Conservation (phyloP, 495 filamentous ascomycete genomes). For the Mytilinidion resinicola region DNA sequence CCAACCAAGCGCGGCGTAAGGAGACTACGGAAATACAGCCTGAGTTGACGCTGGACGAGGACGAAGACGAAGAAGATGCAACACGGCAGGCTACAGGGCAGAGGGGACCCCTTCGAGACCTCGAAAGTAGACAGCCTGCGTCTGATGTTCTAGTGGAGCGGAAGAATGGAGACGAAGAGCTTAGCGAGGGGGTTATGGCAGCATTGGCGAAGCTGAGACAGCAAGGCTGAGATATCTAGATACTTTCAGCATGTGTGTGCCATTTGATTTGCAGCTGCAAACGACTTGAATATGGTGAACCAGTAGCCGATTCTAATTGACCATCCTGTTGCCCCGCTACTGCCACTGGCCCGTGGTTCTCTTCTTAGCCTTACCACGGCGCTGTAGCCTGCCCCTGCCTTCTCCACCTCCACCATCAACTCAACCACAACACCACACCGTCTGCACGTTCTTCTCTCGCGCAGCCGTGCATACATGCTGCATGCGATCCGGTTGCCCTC, state of each 20-base stretch:
- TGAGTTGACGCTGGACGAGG: slow-evolving; percentile 29
- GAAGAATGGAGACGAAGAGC: slow-evolving; percentile 33
- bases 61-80: slow-evolving; percentile 41
- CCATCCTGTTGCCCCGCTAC: no score
- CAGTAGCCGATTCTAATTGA: no score
- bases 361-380: no score
- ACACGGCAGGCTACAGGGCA: slow-evolving; percentile 30
- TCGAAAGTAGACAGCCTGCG: no score
- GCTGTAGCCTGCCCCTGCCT: no score
- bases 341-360: no score
- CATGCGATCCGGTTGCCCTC: background rate
- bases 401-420: no score
- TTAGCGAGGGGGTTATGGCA: slow-evolving; percentile 51
- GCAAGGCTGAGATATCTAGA: background rate
- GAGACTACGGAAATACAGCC: slow-evolving; percentile 29
- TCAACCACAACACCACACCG: no score
- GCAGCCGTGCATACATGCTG: background rate
- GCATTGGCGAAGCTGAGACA: slow-evolving; percentile 48
- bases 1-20: slow-evolving; percentile 4
- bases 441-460: background rate
- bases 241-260: background rate
- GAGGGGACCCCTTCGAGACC: no score
- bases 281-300: no score
- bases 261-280: no score
- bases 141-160: slow-evolving; percentile 33